Evolutionary conservation across 768 basidiomycete genomes (phyloP), one percentile per base, ranked within the genome.

Genomic region (Tulasnella sp.): DNA sequence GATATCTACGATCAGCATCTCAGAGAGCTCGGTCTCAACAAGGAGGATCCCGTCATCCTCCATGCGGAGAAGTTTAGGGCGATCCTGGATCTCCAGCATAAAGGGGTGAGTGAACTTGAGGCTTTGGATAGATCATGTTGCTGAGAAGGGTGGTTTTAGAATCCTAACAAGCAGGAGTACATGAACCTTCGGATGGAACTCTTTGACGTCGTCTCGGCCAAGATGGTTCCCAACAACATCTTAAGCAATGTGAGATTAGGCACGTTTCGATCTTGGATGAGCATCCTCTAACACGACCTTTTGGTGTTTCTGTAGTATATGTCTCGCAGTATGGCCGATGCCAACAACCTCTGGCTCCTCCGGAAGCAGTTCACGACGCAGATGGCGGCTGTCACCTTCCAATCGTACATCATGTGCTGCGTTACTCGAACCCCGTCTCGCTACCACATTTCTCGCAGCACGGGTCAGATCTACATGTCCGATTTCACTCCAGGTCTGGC

Each of bases 281-380:
- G 3, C 35, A 29, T 16, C 39, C 64, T 4, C 16, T 34, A 47
- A 72, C 40, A 22, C 68, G 22, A 69, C 36, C 19, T 12, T 34
- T 40, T 39, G 11, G 34, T 47, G 39, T 62, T 34, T 73, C n/a
- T 29, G 8, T 76, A 99, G 97, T 98, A 95, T 79, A 92, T 99
- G 91, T 84, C 88, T 44, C 87, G 86, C 39, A 90, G 90, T 29
- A 96, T 98, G 92, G 82, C 85, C 62, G 86, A 85, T 1, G 88
- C 95, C 5, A 86, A 87, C 72, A 92, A 95, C 76, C 84, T 98
- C 3, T 99, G 96, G 96, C 86, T 92, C 73, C 94, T 98, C 88
- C 88, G 97, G 73, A 98, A 97, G 81, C 95, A 98, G 80, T 97
- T 98, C 80, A 90, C 95, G 9, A 79, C 90, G 44, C 95, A 98